phyloP scores from a whole-genome alignment of 176 grass and related monocot genomes.

The Raddia distichophylla region DNA sequence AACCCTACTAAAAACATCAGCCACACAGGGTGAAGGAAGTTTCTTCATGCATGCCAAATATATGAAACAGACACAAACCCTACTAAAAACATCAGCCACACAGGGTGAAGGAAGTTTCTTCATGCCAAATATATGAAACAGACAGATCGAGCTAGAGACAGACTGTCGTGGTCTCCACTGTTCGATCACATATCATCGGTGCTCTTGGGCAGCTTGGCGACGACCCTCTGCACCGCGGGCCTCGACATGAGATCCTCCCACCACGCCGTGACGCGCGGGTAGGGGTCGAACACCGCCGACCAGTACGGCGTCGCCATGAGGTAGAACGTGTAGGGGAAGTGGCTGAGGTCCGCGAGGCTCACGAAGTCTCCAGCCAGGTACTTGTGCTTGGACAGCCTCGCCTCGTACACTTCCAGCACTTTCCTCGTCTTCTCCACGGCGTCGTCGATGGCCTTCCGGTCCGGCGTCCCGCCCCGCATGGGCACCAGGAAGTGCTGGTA shows the following conservation, averaged over 20 bases:
- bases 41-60: too few relatives aligned
- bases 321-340: constrained; percentile 26
- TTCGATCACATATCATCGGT: too few relatives aligned
- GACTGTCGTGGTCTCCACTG: too few relatives aligned
- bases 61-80: too few relatives aligned
- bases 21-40: too few relatives aligned
- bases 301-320: not conserved
- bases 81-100: too few relatives aligned
- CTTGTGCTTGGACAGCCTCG: not conserved
- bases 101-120: too few relatives aligned
- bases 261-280: constrained; percentile 14
- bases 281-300: not conserved
- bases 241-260: not conserved
- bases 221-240: too few relatives aligned
- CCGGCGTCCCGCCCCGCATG: not conserved
- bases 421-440: constrained; percentile 9
- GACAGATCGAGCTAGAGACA: too few relatives aligned
- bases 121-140: too few relatives aligned
- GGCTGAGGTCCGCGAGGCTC: constrained; percentile 36
- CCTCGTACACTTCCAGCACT: constrained; percentile 30
- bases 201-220: too few relatives aligned
- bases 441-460: constrained; percentile 4
- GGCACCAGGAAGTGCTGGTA: not conserved
- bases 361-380: constrained; percentile 39
- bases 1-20: too few relatives aligned